Percentiles rank a stretch among this genome's conserved stretches.
These are phyloP conservation scores for Aureoboletus auriporus DNA, from an alignment of 768 basidiomycete species.

Conservation along the genomic window DNA sequence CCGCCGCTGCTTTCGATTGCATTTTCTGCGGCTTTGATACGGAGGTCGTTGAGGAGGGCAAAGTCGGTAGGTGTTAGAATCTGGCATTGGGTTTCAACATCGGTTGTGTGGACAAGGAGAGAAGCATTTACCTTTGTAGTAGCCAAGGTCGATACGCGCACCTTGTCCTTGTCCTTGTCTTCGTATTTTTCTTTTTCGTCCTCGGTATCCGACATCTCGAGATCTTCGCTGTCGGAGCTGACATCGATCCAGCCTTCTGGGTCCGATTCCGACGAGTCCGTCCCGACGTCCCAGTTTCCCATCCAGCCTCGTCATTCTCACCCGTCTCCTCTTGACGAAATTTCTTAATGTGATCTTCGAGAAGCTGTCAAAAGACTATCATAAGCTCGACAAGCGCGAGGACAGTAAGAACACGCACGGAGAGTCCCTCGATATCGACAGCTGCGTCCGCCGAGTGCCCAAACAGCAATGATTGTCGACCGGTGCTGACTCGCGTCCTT, in stretches of 20 bases:
- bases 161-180: constrained; percentile 11
- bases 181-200: constrained; percentile 45
- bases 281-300: constrained; percentile 91
- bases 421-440: constrained; percentile 85
- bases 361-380: constrained; percentile 46
- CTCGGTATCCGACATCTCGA: constrained; percentile 86
- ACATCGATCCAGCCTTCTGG: constrained; percentile 81
- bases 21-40: constrained; percentile 69
- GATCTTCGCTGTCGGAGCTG: constrained; percentile 56
- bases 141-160: constrained; percentile 70
- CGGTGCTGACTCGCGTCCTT: constrained; percentile 79
- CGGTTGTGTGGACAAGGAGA: background rate
- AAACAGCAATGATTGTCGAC: constrained; percentile 69
- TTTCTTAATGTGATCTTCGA: constrained; percentile 81
- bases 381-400: background rate
- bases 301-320: constrained; percentile 63
- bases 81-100: constrained; percentile 35
- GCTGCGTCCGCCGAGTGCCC: constrained; percentile 75
- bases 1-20: constrained; percentile 70
- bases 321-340: constrained; percentile 58
- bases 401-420: constrained; percentile 45
- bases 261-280: constrained; percentile 56
- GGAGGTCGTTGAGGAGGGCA: constrained; percentile 83
- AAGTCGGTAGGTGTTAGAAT: constrained; percentile 98
- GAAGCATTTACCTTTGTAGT: constrained; percentile 65